Base-by-base conservation (phyloP, 2,329 filamentous ascomycete genomes). In the Fusarium torreyae region DNA sequence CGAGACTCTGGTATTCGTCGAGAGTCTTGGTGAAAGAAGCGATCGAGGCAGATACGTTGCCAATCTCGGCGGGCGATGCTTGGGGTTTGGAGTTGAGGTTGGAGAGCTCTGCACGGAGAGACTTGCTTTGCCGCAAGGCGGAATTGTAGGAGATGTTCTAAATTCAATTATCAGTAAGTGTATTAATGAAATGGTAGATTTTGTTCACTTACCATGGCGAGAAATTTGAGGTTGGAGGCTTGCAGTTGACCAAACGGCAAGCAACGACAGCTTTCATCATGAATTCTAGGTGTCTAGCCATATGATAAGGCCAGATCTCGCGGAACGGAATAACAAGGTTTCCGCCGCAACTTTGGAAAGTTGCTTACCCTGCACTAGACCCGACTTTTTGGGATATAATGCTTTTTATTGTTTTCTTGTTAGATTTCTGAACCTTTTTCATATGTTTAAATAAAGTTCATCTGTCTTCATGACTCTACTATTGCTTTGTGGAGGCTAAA, bases 101-200 rank as follows among this genome's bases (percentile, higher is more conserved):
- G 73, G 92, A 89, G 67, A 97, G 88, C 76, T 96, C 92, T 77
- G 87, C 88, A 74, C 92, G 91, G 72, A 97, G 89, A 44, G 92
- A 88, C 73, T 92, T 93, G 71, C 91, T 94, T 82, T 97, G 93
- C 82, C 94, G 93, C 55, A 96, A 85, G 54, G 93, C 92, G 59
- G 92, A 92, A 79, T 97, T 97, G 84, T 95, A 97, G 51, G 94
- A 86, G 44, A 92, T 91, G 76, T 94, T 95, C 93, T 94, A 66
- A 7, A 14, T 8, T 36, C 4, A 24, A 14, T 11, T 13, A 31
- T 53, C 14, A 50, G 42, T 3, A 5, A 3, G 0, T 10, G 6
- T 6, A 10, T 33, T n/a, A 39, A n/a, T 17, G 7, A 6, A 1
- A 17, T 7, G 18, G 7, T 13, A 3, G 4, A 4, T 7, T 2